A percentile compares a stretch with the other conserved stretches of the same genome.
Evolutionary conservation across 2,329 filamentous ascomycete species (phyloP).

Genomic region (Domatiomyces catenatus): DNA sequence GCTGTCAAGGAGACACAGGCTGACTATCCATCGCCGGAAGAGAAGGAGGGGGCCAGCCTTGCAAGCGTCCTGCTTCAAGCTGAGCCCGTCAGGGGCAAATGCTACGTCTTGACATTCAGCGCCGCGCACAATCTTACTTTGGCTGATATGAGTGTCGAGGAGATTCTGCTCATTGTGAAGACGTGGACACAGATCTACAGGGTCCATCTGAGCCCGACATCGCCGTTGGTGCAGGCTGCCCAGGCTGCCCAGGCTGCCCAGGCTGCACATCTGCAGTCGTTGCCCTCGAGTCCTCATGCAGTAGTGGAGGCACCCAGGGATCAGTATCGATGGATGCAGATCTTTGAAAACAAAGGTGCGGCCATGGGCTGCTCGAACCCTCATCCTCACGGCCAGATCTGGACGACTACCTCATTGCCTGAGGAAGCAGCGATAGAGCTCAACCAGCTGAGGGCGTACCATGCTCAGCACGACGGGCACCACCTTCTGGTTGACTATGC

Average conservation of each 20-base stretch:
- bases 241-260: conserved; percentile 30
- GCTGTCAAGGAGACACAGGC: conserved; percentile 89
- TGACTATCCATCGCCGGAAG: conserved; percentile 42
- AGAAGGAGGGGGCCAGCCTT: conserved; percentile 34
- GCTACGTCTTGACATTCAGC: conserved; percentile 92
- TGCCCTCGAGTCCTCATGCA: conserved; percentile 31
- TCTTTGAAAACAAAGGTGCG: conserved; percentile 96
- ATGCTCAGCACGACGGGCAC: conserved; percentile 51
- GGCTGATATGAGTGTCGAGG: conserved; percentile 62
- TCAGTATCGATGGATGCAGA: conserved; percentile 94
- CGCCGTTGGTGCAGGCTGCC: conserved; percentile 41
- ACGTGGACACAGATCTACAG: conserved; percentile 89
- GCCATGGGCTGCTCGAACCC: conserved; percentile 99
- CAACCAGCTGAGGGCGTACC: conserved; percentile 63
- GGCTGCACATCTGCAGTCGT: conserved; percentile 27
- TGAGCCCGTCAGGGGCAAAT: conserved; percentile 80
- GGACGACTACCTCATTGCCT: conserved; percentile 81
- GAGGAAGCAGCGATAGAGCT: conserved; percentile 78
- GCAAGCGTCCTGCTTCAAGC: conserved; percentile 65
- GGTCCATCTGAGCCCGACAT: conserved; percentile 58
- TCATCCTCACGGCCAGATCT: conserved; percentile 91
- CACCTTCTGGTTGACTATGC: conserved; percentile 81
- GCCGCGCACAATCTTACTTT: conserved; percentile 80
- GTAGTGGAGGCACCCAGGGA: conserved; percentile 43
- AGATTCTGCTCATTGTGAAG: conserved; percentile 70